Evolutionary conservation across 2,329 filamentous ascomycete genomes (phyloP).

Genomic region (Zalaria sp.): DNA sequence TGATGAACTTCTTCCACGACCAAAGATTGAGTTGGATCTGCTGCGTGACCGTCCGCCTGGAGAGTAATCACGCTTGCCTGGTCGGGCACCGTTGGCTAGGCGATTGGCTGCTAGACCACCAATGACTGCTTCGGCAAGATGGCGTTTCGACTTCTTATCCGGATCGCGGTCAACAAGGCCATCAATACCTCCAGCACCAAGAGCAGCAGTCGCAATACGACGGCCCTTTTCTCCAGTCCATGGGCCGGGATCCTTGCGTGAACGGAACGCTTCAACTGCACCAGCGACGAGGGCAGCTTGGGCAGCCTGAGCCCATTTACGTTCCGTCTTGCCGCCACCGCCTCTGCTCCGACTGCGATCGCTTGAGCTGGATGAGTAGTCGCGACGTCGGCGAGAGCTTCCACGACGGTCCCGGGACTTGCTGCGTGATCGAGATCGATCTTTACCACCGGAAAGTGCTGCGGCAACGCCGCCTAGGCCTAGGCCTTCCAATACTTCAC

Average conservation of each 20-base stretch:
- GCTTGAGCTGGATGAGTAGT: conserved; percentile 21
- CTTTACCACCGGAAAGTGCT: conserved; percentile 36
- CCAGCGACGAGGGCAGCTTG: conserved; percentile 84
- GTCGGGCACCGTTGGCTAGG: conserved; percentile 65
- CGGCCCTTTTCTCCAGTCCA: conserved; percentile 90
- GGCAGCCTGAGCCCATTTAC: conserved; percentile 57
- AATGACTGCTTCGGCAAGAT: conserved; percentile 74
- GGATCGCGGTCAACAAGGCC: conserved; percentile 54
- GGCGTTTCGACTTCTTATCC: conserved; percentile 62
- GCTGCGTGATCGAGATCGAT: conserved; percentile 50
- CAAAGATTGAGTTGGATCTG: conserved; percentile 45
- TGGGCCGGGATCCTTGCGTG: conserved; percentile 73
- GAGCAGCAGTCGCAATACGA: conserved; percentile 75
- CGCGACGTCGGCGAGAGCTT: conserved; percentile 37
- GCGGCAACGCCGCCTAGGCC: conserved; percentile 42
- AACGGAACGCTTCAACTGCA: conserved; percentile 81
- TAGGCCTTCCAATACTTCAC: conserved; percentile 45
- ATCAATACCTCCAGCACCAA: conserved; percentile 76
- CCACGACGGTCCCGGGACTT: conserved; percentile 40
- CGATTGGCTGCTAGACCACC: conserved; percentile 79
- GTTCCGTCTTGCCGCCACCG: conserved; percentile 43
- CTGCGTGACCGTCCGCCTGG: conserved; percentile 47
- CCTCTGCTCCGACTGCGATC: conserved; percentile 42
- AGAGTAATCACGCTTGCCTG: conserved; percentile 42
- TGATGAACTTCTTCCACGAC: conserved; percentile 36